Percentiles rank a stretch among this genome's conserved stretches.
Conservation (phyloP, 345 rosid genomes). For the Psidium friedrichsthalianum region DNA sequence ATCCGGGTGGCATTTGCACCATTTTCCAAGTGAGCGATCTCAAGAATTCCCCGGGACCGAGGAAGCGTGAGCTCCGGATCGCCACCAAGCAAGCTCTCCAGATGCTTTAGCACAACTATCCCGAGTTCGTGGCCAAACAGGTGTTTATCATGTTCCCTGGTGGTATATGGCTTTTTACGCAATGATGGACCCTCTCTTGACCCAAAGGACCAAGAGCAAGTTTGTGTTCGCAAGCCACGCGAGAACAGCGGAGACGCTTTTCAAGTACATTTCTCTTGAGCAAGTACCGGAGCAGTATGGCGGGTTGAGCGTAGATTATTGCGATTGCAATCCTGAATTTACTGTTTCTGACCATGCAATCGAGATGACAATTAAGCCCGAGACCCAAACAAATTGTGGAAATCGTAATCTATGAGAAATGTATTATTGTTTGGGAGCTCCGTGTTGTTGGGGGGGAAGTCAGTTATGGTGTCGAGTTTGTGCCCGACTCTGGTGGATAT, state of each 20-base stretch:
- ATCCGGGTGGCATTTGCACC: constrained; percentile 65
- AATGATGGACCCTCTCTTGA: constrained; percentile 71
- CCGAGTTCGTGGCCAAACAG: constrained; percentile 94
- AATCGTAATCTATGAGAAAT: constrained; percentile 79
- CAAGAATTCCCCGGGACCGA: constrained; percentile 79
- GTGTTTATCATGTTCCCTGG: constrained; percentile 93
- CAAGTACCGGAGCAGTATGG: constrained; percentile 89
- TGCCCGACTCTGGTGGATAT: constrained; percentile 52
- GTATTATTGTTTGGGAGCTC: constrained; percentile 74
- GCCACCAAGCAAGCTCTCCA: constrained; percentile 78
- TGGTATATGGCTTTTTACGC: constrained; percentile 84
- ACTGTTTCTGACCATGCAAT: constrained; percentile 57
- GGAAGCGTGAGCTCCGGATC: constrained; percentile 63
- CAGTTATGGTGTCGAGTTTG: constrained; percentile 71
- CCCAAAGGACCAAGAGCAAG: constrained; percentile 93
- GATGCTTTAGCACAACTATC: constrained; percentile 86
- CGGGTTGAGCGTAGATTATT: constrained; percentile 72
- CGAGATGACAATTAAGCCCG: constrained; percentile 57
- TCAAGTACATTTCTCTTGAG: constrained; percentile 83
- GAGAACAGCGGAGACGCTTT: constrained; percentile 64
- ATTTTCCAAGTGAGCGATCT: constrained; percentile 82
- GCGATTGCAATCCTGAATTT: constrained; percentile 76
- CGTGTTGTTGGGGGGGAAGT: constrained; percentile 94
- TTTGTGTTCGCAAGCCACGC: constrained; percentile 80
- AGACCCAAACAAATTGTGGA: constrained; percentile 83